Percentiles rank a stretch among this genome's conserved stretches.
These are phyloP conservation scores for Chimonanthus salicifolius DNA, from an alignment of 164 flowering plant species.

Conservation along the genomic window DNA sequence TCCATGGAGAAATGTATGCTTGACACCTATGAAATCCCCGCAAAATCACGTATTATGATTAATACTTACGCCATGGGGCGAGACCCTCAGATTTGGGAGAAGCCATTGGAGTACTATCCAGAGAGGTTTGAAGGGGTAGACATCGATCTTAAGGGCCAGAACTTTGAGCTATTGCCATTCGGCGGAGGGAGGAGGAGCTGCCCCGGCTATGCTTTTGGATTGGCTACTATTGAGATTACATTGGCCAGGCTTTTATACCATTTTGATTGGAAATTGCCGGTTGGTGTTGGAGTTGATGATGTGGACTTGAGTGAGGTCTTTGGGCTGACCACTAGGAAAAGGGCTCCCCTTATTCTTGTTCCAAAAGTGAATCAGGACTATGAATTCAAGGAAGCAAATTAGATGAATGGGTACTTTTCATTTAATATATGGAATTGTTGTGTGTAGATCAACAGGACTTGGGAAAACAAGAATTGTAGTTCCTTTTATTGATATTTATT, in stretches of 20 bases:
- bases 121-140: constrained; percentile 26
- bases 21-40: constrained; percentile 23
- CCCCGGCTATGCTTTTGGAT: constrained; percentile 24
- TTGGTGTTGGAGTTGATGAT: constrained; percentile 32
- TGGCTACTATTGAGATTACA: constrained; percentile 19
- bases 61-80: constrained; percentile 23
- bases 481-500: too few relatives aligned
- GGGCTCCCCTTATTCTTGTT: too few relatives aligned
- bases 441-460: too few relatives aligned
- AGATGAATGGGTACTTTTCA: too few relatives aligned
- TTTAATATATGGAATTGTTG: too few relatives aligned
- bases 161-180: constrained; percentile 31
- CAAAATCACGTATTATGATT: constrained; percentile 27
- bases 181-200: constrained; percentile 36
- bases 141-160: constrained; percentile 23
- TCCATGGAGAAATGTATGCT: constrained; percentile 19
- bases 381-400: too few relatives aligned
- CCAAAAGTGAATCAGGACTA: too few relatives aligned
- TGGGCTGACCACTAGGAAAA: constrained; percentile 20
- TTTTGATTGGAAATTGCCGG: constrained; percentile 48
- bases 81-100: constrained; percentile 31
- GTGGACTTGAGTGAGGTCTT: constrained; percentile 36
- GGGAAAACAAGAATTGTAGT: neutral
- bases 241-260: constrained; percentile 38
- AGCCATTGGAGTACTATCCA: constrained; percentile 29